These are phyloP conservation scores for Begonia loranthoides DNA, from an alignment of 306 rosid genomes.

Conservation along the genomic window DNA sequence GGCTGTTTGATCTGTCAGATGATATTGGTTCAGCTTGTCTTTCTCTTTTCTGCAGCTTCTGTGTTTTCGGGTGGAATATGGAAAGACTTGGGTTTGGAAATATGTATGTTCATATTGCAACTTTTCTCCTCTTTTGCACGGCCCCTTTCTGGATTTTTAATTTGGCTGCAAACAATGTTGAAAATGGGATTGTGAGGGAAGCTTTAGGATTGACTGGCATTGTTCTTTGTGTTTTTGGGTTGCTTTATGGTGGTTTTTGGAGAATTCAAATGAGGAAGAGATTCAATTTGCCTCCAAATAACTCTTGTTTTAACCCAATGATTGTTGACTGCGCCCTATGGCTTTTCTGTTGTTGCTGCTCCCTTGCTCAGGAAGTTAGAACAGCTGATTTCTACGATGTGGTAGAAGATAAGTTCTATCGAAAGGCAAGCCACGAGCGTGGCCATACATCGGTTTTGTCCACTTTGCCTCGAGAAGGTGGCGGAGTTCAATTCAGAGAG, in stretches of 20 bases:
- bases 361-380: conserved; percentile 50
- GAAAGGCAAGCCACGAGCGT: conserved; percentile 1
- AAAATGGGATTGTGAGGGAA: conserved; percentile 19
- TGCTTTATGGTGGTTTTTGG: conserved; percentile 53
- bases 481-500: conserved; percentile 13
- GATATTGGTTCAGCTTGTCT: conserved; percentile 19
- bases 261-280: conserved; percentile 45
- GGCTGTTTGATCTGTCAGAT: conserved; percentile 25
- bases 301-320: conserved; percentile 26
- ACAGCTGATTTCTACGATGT: conserved; percentile 30
- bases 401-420: conserved; percentile 17
- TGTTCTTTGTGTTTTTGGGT: conserved; percentile 26
- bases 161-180: conserved; percentile 33
- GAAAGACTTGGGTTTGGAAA: conserved; percentile 40
- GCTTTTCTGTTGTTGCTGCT: conserved; percentile 49
- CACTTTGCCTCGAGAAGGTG: conserved; percentile 28
- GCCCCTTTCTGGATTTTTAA: conserved; percentile 39
- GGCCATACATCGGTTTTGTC: conserved; percentile 12
- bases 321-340: conserved; percentile 32
- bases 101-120: conserved; percentile 32
- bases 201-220: conserved; percentile 22
- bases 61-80: conserved; percentile 39
- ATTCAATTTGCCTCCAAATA: conserved; percentile 28
- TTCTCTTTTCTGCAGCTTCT: conserved; percentile 31
- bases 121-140: conserved; percentile 36